These are phyloP conservation scores for Postia placenta DNA, from an alignment of 768 basidiomycete species.

Conservation along the genomic window DNA sequence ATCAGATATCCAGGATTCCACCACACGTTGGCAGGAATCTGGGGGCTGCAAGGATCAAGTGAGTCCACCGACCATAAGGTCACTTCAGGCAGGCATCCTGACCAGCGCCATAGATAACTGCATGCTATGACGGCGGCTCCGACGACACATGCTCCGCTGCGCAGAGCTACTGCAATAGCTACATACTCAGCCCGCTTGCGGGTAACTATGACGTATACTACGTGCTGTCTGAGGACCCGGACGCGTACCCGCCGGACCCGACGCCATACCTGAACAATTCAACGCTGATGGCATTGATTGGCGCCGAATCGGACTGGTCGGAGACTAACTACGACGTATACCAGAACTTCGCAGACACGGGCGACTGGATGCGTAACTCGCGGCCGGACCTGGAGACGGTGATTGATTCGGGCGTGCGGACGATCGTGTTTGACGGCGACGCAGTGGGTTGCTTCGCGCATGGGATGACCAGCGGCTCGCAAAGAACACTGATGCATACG, in stretches of 20 bases:
- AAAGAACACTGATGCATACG: background rate
- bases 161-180: conserved; percentile 52
- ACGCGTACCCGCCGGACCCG: conserved; percentile 44
- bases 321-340: conserved; percentile 37
- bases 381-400: conserved; percentile 47
- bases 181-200: conserved; percentile 46
- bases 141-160: conserved; percentile 49
- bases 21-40: conserved; percentile 34
- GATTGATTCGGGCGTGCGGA: conserved; percentile 51
- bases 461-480: background rate
- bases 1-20: conserved; percentile 35
- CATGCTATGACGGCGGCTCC: conserved; percentile 42
- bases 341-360: conserved; percentile 39
- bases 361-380: conserved; percentile 53
- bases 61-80: too few relatives aligned
- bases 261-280: conserved; percentile 22
- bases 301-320: conserved; percentile 38
- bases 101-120: conserved; percentile 34
- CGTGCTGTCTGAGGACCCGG: conserved; percentile 35
- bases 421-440: conserved; percentile 51
- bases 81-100: background rate
- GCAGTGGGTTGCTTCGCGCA: conserved; percentile 32
- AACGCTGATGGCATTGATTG: conserved; percentile 31
- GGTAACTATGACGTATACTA: conserved; percentile 55
- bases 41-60: conserved; percentile 49